Base-by-base conservation (phyloP, 163 green algal genomes). In the Scenedesmus sp. region DNA sequence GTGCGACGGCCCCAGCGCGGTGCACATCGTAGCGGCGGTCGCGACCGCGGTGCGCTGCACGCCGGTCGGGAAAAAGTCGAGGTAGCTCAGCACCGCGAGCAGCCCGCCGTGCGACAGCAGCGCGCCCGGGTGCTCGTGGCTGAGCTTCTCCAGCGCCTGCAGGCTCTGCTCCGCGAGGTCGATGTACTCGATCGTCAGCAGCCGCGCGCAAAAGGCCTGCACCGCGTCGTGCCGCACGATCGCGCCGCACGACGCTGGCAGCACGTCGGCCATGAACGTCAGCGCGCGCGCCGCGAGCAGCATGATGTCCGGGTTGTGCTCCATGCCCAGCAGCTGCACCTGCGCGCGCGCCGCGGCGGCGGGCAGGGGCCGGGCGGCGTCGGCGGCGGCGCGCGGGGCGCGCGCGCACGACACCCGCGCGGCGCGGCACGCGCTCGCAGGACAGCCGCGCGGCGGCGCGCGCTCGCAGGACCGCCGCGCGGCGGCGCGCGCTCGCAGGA, bases 101-200 rank as follows among this genome's bases (percentile, higher is more conserved):
- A 99, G 84, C 6, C 89, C 95, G 0, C 95, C 95, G 9, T 89
- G 81, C 20, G 89, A 84, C 76, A 99, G 88, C 60, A 94, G 78
- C 2, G 89, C 79, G 5, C 78, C 69, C 7, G 94, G 88, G 74
- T 97, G 91, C 69, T 98, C 94, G 36, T 95, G 85, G 1, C 89
- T 94, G 10, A 99, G 87, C 89, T 98, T 98, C 85, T 98, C 89
- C 76, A 99, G 85, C 0, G 92, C 95, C 90, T 98, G 89, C 80
- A 97, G 84, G 44, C 87, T 92, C 86, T 98, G 95, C 83, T 99
- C 95, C 28, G 95, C 95, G 31, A 99, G 84, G 78, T 99, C 95
- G 47, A 99, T 98, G 89, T 98, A 98, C 85, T 99, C 95, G 22
- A 98, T 98, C 54, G 87, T 94, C 26, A 98, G 87, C 73, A 99